A percentile compares a stretch with the other conserved stretches of the same genome.
Conservation (phyloP, 2,329 filamentous ascomycete genomes). For the Aspergillus sojae region DNA sequence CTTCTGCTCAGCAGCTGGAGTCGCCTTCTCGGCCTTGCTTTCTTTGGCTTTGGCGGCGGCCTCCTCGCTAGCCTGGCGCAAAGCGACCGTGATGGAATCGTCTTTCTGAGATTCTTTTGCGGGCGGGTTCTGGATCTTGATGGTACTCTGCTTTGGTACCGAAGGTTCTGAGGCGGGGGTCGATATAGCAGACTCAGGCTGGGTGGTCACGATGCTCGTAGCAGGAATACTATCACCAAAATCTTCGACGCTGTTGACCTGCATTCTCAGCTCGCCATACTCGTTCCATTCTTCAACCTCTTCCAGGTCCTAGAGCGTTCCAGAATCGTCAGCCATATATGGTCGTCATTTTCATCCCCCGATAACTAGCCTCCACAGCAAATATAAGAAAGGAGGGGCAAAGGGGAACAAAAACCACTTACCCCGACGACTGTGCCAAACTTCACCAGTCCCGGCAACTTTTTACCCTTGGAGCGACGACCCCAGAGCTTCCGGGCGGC, state of each 20-base stretch:
- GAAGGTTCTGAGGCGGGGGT: slow-evolving; percentile 25
- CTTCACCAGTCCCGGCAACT: slow-evolving; percentile 86
- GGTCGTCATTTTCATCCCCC: not conserved
- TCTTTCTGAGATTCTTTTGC: slow-evolving; percentile 40
- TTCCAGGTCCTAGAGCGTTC: slow-evolving; percentile 71
- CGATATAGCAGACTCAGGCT: slow-evolving; percentile 28
- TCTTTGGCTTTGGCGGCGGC: slow-evolving; percentile 43
- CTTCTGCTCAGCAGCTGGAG: slow-evolving; percentile 14
- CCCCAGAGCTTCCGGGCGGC: slow-evolving; percentile 88
- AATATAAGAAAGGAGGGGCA: not conserved
- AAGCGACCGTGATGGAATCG: slow-evolving; percentile 40
- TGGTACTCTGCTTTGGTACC: slow-evolving; percentile 37
- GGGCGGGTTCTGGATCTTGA: slow-evolving; percentile 46
- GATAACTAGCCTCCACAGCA: not conserved
- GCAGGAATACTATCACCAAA: slow-evolving; percentile 33
- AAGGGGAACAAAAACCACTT: slow-evolving; percentile 44
- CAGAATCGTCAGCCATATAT: slow-evolving; percentile 11
- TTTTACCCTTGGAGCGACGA: slow-evolving; percentile 79
- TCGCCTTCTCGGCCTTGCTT: slow-evolving; percentile 21
- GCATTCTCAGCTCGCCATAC: slow-evolving; percentile 89
- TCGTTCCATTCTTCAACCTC: slow-evolving; percentile 99
- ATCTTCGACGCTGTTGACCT: slow-evolving; percentile 59
- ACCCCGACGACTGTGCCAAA: slow-evolving; percentile 83
- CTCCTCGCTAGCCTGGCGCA: slow-evolving; percentile 48
- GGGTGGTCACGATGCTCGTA: slow-evolving; percentile 28